Evolutionary conservation across 192 early-diverging fungal species (phyloP), one percentile per base, ranked within the genome.

Genomic region (Linnemannia zychae): DNA sequence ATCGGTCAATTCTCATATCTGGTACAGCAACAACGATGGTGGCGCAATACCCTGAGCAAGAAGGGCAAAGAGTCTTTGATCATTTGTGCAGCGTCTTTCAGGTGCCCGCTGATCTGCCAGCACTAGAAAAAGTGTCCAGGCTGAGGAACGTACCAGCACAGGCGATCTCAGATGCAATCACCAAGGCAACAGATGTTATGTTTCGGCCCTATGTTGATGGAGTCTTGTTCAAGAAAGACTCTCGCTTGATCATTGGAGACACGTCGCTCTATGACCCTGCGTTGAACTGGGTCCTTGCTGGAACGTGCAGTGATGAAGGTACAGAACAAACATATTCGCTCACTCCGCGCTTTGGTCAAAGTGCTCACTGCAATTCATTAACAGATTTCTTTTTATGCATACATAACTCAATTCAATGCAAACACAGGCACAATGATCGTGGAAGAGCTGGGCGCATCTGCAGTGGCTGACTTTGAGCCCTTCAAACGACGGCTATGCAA

Each of bases 1-100:
- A 79, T 18, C 77, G 78, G 0, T 81, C 81, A 7, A 88, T 88
- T 33, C 52, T 88, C 18, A 75, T 84, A 34, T 88, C 87, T 17
- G 87, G 87, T 17, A 46, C 76, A 1, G 28, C 49, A 1, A 78
- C 78, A 36, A 83, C 76, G 17, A 80, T 81, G 71, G 28, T 50
- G 3, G 71, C 87, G 3, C 78, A 68, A 4, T 37, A 28, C 6
- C 60, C 83, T 7, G 50, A 76, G 28, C 34, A 72, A 22, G 83
- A 79, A 49, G 83, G 83, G 28, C 83, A 85, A 34, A 47, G 83
- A 12, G 36, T 36, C 60, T 85, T 85, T 53, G 57, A 85, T 50
- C 67, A 67, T 7, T 74, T 85, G 6, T 85, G 83, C 40, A 50
- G 67, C 20, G 40, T 76, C 52, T 79, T 79, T 76, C 63, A 57